Evolutionary conservation across 1,284 basidiomycete genomes (phyloP), one percentile per base, ranked within the genome.

Genomic region (Irpex sp.): DNA sequence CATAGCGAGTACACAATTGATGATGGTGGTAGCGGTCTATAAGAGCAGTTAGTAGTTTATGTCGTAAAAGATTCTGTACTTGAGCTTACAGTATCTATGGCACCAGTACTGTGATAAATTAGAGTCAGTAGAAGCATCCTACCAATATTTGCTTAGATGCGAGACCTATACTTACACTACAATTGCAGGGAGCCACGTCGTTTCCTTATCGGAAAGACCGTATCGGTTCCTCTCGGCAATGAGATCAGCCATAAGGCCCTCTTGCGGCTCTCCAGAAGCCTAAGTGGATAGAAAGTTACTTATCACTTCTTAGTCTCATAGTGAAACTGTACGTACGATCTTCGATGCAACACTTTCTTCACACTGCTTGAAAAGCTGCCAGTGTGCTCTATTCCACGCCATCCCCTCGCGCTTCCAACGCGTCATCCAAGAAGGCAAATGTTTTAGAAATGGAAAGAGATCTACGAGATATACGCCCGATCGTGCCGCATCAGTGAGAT

Each of bases 371-470:
- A 62, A 59, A 44, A 64, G 57, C 34, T 62, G 36, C 19, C 62
- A 59, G 52, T 64, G 58, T 4, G 5, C 15, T 36, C 56, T 40
- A 38, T 60, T 44, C 58, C 58, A 64, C 40, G 37, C 59, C n/a
- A 52, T 38, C 19, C 58, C 62, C 19, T 64, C 59, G 38, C 62
- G 44, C 59, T 64, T 64, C 62, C 62, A 64, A 34, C 54, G 54
- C 5, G 62, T 38, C 9, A 64, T 57, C 59, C 59, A 60, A n/a
- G 37, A 49, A 5, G 62, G 62, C 8, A 64, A 26, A 51, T 60
- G 2, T 51, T 57, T 60, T 59, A 64, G 60, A 7, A 49, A n/a
- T 11, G 62, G 59, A 37, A 56, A 19, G 15, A 56, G 3, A 13
- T 56, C 54, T 17, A 56, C 54, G 13, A 56, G 54, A 13, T 13